Conservation (phyloP, 208 protist species). For the Trypanosoma cruzi region DNA sequence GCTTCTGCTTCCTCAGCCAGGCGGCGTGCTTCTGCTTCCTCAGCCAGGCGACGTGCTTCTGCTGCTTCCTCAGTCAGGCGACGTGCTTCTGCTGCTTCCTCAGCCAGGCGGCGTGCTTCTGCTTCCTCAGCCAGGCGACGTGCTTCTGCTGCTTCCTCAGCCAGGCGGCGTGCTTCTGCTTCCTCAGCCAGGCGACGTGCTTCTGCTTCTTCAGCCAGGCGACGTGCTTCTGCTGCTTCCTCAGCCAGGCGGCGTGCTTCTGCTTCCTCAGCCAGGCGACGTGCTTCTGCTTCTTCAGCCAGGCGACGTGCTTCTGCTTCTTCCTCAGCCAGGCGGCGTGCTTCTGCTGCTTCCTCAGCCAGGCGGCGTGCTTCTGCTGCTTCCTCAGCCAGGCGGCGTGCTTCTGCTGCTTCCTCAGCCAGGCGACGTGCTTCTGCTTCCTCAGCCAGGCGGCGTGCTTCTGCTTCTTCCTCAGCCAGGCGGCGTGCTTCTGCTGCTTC, state of each 20-base stretch:
- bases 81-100: no score
- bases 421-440: neutral
- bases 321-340: neutral
- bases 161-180: neutral
- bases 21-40: neutral
- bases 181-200: neutral
- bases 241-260: neutral
- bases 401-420: neutral
- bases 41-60: neutral
- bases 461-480: neutral
- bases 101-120: no score
- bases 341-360: neutral
- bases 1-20: neutral
- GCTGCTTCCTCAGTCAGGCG: neutral
- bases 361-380: no score
- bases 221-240: neutral
- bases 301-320: neutral
- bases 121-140: neutral
- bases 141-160: neutral
- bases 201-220: neutral
- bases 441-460: neutral
- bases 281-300: neutral
- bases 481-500: neutral
- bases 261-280: neutral
- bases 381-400: neutral